Evolutionary conservation across 2,329 filamentous ascomycete genomes (phyloP), one percentile per base, ranked within the genome.

Genomic region (Alternaria solani): DNA sequence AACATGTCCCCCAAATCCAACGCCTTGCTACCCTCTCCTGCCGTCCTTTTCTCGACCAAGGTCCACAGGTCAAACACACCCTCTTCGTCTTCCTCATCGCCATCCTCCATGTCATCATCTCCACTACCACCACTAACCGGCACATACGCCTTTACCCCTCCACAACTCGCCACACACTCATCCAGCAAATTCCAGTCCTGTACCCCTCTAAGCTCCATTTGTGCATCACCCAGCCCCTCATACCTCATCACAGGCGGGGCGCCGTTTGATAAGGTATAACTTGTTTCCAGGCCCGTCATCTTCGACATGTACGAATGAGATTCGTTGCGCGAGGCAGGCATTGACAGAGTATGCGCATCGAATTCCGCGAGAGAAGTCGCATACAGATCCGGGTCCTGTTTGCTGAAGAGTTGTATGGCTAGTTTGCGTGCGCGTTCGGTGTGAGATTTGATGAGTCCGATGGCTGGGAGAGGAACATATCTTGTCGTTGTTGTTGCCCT

Each of bases 371-470:
- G 60, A 2, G 39, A 14, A 2, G 43, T 23, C 2, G 43, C 25
- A 5, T n/a, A 11, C 0, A 16, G 7, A 16, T 43, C 28, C 3
- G 46, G 36, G 2, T 43, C 38, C 4, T n/a, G 30, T 2, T 30
- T 39, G 12, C 41, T 2, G 51, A 32, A 30, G 39, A 64, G 11
- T 0, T 11, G 16, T 2, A 9, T 2, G 4, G 54, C 55, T 0
- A 68, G 28, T 11, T 25, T 4, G 38, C 63, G 62, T 2, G 63
- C 34, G 51, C 64, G 67, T 5, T 57, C n/a, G 2, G 67, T 72
- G 43, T 76, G 70, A 7, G 38, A 60, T 11, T 63, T 30, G 1
- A 77, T 39, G 20, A 77, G 57, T 11, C 62, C 70, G 18, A 77
- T 61, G 2, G 61, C 72, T 4, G 68, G 61, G 41, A 63, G 63